phyloP scores from a whole-genome alignment of 768 basidiomycete genomes.

The Aureoboletus auriporus region DNA sequence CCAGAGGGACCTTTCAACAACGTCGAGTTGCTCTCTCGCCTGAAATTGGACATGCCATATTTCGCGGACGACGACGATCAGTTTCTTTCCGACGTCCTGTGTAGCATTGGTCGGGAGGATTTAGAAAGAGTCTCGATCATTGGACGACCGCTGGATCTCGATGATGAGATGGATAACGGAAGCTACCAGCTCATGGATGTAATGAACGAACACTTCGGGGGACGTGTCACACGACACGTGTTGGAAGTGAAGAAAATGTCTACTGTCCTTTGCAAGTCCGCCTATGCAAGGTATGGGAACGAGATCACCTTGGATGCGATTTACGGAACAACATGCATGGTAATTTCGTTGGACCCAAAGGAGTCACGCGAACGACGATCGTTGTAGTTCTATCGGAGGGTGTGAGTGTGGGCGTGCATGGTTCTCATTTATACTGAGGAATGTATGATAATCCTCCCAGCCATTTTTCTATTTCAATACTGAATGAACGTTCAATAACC shows the following conservation, averaged over 20 bases:
- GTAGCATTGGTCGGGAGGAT: neutral
- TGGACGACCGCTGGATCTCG: neutral
- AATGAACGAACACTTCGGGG: neutral
- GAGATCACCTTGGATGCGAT: neutral
- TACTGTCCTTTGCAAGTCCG: neutral
- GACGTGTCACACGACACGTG: neutral
- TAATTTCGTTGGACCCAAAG: no score
- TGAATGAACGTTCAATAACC: no score
- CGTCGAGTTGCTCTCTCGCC: neutral
- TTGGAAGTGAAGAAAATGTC: neutral
- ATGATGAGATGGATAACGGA: no score
- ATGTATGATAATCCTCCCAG: no score
- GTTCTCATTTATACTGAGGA: no score
- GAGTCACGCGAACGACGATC: no score
- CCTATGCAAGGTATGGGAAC: neutral
- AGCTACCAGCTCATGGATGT: neutral
- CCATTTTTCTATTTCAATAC: no score
- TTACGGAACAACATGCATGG: no score
- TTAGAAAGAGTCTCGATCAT: conserved; percentile 1
- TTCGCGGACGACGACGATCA: neutral
- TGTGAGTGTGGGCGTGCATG: no score
- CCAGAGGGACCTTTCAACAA: neutral
- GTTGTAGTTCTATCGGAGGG: no score
- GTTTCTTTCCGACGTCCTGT: rapidly evolving
- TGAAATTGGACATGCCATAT: neutral